Conservation (phyloP, 306 rosid species). For the Sindora glabra region DNA sequence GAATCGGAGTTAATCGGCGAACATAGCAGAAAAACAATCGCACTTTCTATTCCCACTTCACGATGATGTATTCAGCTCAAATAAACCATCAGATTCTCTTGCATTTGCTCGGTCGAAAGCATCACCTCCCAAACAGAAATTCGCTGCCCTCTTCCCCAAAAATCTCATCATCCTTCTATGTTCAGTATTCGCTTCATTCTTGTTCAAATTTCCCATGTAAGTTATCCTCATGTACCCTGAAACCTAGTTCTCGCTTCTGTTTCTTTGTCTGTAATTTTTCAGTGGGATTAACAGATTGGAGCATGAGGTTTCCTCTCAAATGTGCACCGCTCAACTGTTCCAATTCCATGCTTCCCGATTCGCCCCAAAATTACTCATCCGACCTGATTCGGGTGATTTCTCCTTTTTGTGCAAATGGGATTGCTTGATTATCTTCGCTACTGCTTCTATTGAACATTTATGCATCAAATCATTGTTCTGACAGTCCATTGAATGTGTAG, state of each 20-base stretch:
- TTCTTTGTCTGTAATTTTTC: background rate
- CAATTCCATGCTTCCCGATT: conserved; percentile 26
- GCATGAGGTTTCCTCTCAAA: conserved; percentile 14
- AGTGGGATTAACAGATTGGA: conserved; percentile 7
- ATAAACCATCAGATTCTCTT: background rate
- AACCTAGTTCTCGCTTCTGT: background rate
- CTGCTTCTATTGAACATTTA: background rate
- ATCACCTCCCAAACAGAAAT: background rate
- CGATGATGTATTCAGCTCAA: no score
- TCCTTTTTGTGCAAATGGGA: background rate
- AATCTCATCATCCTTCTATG: background rate
- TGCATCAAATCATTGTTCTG: no score
- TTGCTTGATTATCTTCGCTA: background rate
- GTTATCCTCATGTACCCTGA: background rate
- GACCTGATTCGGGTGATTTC: conserved; percentile 28
- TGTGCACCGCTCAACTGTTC: conserved; percentile 22
- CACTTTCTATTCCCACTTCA: no score
- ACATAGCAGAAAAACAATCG: no score
- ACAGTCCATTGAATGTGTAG: no score
- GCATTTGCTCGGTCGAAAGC: background rate
- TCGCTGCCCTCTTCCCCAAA: conserved; percentile 3
- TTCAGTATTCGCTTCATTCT: background rate
- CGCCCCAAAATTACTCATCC: conserved; percentile 17
- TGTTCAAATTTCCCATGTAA: background rate
- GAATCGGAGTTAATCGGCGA: no score